Conservation (phyloP, 2,329 filamentous ascomycete genomes). For the Colletotrichum sp. region DNA sequence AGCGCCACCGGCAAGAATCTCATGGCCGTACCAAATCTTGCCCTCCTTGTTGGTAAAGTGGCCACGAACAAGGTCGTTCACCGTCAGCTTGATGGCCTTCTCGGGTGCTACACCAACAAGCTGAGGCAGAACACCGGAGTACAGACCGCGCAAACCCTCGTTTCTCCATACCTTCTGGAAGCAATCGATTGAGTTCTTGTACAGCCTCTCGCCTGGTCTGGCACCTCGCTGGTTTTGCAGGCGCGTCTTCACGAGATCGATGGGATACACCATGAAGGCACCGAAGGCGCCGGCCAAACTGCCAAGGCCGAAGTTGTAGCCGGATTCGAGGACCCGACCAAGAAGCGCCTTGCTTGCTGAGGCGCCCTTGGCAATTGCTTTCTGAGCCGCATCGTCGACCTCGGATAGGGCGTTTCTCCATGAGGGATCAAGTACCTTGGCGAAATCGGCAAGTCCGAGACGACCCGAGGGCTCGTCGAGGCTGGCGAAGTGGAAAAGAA, state of each 20-base stretch:
- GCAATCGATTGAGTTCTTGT: conserved; percentile 98
- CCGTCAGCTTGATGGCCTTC: conserved; percentile 98
- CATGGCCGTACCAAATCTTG: conserved; percentile 71
- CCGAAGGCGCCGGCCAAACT: conserved; percentile 94
- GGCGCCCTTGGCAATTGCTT: conserved; percentile 49
- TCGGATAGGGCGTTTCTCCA: conserved; percentile 74
- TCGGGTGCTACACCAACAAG: conserved; percentile 98
- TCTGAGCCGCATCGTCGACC: conserved; percentile 47
- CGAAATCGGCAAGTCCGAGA: conserved; percentile 82
- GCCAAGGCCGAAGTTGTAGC: conserved; percentile 89
- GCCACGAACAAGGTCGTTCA: conserved; percentile 89
- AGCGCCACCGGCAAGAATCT: conserved; percentile 85
- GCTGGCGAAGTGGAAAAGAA: conserved; percentile 97
- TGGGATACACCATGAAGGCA: conserved; percentile 99
- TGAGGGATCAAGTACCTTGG: conserved; percentile 91
- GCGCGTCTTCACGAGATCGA: conserved; percentile 97
- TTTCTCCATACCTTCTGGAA: conserved; percentile 92
- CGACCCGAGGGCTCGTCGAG: conserved; percentile 88
- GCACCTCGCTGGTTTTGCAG: conserved; percentile 95
- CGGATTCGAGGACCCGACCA: conserved; percentile 73
- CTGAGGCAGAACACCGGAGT: conserved; percentile 94
- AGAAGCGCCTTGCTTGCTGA: conserved; percentile 55
- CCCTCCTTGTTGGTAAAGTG: conserved; percentile 77
- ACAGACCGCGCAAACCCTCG: conserved; percentile 87
- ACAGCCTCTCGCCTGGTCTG: conserved; percentile 83